Conservation (phyloP, 805 yeast species). For the Yamadazyma philogaea region DNA sequence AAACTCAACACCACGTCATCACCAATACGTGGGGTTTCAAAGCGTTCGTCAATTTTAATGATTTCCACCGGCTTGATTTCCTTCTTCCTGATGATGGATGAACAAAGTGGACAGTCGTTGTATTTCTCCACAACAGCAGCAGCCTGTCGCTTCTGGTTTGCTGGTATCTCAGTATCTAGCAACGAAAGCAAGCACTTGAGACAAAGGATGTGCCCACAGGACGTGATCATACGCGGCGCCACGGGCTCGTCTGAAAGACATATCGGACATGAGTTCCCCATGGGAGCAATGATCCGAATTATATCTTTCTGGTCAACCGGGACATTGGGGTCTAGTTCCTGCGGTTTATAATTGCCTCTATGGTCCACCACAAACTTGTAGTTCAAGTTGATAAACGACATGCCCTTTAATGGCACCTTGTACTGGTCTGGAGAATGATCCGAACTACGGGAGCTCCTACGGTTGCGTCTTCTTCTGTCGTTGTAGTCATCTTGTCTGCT, state of each 20-base stretch:
- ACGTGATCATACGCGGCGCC: conserved; percentile 88
- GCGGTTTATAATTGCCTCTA: conserved; percentile 52
- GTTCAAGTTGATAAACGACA: conserved; percentile 75
- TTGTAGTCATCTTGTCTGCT: conserved; percentile 18
- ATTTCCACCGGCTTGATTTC: conserved; percentile 64
- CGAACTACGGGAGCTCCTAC: conserved; percentile 9
- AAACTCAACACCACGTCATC: conserved; percentile 58
- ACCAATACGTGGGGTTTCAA: conserved; percentile 56
- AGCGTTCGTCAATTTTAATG: conserved; percentile 47
- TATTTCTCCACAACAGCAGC: conserved; percentile 42
- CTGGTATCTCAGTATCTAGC: conserved; percentile 52
- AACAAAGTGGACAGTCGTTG: conserved; percentile 81
- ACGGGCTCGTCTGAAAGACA: conserved; percentile 80
- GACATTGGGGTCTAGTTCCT: conserved; percentile 70
- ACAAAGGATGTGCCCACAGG: conserved; percentile 93
- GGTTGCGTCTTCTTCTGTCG: conserved; percentile 14
- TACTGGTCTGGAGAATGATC: conserved; percentile 13
- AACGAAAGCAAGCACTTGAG: conserved; percentile 74
- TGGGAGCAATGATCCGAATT: conserved; percentile 70
- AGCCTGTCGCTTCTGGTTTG: conserved; percentile 33
- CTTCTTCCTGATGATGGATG: conserved; percentile 48
- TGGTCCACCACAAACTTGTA: conserved; percentile 80
- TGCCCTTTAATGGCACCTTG: conserved; percentile 54
- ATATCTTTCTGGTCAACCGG: conserved; percentile 61
- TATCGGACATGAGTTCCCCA: conserved; percentile 84